Base-by-base conservation (phyloP, 106 monocot genomes). In the Acanthochlamys bracteata region DNA sequence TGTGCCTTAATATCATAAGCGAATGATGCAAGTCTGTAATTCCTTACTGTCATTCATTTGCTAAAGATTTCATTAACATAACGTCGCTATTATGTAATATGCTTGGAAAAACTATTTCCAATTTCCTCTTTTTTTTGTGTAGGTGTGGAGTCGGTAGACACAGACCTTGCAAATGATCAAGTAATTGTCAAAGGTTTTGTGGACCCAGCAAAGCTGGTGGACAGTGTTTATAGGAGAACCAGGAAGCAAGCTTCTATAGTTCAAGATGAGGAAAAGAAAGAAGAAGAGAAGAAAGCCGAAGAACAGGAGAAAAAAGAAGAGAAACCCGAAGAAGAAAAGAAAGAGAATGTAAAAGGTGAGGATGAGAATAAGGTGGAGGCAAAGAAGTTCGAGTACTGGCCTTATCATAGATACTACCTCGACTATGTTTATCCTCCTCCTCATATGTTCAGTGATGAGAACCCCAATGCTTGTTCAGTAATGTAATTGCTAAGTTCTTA, bases 111-210 rank as follows among this genome's bases (percentile, higher is more conserved):
- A 33, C 33, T 6, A 33, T 33, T 33, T 33, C 4, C 33, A 6
- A 33, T 33, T 33, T 33, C 51, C 9, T 45, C 15, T 12, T 40
- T 57, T 26, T 52, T 22, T 24, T 10, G 12, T 47, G 53, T 24
- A 93, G 93, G 88, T 66, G 88, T 93, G 56, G 85, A 89, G 59
- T 78, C 93, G 16, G 88, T 85, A 23, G 78, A 42, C 39, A 75
- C 80, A 10, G 82, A 85, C 58, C 0, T 80, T 3, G 16, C 53
- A 16, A 89, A 80, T 25, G 67, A 73, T 25, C 78, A 78, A 43
- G 77, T 93, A 58, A 56, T 69, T 7, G 80, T 93, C 13, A 84
- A 65, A 63, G 88, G 93, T 4, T 61, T 85, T 23, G 20, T 93
- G 0, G 93, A 93, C 20, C 85, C 93, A 2, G 67, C 24, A 39